A percentile compares a stretch with the other conserved stretches of the same genome.
These are phyloP conservation scores for Gymnopus androsaceus DNA, from an alignment of 1,284 basidiomycete species.

Conservation along the genomic window DNA sequence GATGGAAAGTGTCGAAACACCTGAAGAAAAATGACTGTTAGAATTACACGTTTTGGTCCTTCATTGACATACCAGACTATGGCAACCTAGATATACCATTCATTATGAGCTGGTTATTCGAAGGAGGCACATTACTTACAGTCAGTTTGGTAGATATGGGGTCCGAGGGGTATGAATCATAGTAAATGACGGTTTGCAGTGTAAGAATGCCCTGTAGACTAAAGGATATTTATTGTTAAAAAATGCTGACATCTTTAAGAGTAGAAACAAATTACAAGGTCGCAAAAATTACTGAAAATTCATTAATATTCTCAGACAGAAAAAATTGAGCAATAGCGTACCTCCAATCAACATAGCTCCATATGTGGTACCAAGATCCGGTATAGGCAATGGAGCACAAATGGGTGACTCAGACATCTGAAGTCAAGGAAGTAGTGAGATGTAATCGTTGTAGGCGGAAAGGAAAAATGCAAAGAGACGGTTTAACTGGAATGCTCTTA, in stretches of 20 bases:
- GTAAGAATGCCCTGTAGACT: constrained; percentile 1
- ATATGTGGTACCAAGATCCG: not conserved
- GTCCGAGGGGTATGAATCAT: not conserved
- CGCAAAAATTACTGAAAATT: not conserved
- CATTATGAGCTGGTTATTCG: not conserved
- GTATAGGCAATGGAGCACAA: not conserved
- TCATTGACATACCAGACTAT: not conserved
- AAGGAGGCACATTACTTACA: not conserved
- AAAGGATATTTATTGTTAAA: not conserved
- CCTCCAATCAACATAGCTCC: constrained; percentile 8
- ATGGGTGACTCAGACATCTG: not conserved
- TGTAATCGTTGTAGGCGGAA: too few species aligned
- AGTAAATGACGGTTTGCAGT: constrained; percentile 1
- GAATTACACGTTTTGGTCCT: not conserved
- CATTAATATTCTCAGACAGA: not conserved
- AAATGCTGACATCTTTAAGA: not conserved
- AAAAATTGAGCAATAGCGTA: not conserved
- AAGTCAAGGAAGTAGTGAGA: too few species aligned
- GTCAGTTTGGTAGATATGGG: not conserved
- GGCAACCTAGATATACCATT: not conserved
- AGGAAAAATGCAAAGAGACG: too few species aligned
- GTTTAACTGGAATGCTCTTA: too few species aligned
- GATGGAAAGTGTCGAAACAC: constrained; percentile 2
- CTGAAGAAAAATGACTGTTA: not conserved
- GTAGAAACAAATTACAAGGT: not conserved